A percentile compares a stretch with the other conserved stretches of the same genome.
phyloP scores from a whole-genome alignment of 495 filamentous ascomycete species.

The Talaromyces liani region DNA sequence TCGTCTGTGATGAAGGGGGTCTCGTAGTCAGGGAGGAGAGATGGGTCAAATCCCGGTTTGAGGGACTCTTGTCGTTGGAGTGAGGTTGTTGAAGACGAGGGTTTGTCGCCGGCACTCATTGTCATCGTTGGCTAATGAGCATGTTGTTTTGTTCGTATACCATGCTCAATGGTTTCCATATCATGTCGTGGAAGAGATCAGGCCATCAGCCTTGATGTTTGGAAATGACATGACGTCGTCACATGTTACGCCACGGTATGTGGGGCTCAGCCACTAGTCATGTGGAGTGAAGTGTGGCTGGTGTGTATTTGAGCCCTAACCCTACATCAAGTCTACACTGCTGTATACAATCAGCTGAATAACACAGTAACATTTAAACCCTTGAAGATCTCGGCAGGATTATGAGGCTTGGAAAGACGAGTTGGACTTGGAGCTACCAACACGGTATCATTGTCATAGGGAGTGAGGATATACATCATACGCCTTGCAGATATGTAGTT shows the following conservation, averaged over 20 bases:
- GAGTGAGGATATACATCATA: background rate
- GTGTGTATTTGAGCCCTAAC: background rate
- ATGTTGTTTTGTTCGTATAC: background rate
- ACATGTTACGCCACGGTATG: background rate
- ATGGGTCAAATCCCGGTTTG: slow-evolving; percentile 27
- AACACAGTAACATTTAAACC: background rate
- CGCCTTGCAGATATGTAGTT: background rate
- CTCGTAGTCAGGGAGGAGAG: slow-evolving; percentile 53
- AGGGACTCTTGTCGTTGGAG: background rate
- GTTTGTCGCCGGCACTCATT: slow-evolving; percentile 24
- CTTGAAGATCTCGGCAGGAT: background rate
- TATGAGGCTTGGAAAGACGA: background rate
- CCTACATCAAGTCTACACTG: background rate
- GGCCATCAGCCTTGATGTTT: background rate
- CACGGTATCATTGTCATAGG: background rate
- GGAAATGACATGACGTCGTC: background rate
- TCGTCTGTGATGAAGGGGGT: slow-evolving; percentile 55
- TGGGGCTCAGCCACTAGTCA: background rate
- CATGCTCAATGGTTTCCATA: background rate
- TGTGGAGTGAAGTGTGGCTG: background rate
- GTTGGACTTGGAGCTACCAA: too few relatives aligned
- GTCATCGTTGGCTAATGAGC: slow-evolving; percentile 7
- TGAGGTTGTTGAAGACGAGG: background rate
- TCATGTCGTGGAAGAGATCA: background rate
- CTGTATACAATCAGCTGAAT: background rate